These are phyloP conservation scores for Rutstroemia sp. DNA, from an alignment of 2,329 filamentous ascomycete genomes.

Conservation along the genomic window DNA sequence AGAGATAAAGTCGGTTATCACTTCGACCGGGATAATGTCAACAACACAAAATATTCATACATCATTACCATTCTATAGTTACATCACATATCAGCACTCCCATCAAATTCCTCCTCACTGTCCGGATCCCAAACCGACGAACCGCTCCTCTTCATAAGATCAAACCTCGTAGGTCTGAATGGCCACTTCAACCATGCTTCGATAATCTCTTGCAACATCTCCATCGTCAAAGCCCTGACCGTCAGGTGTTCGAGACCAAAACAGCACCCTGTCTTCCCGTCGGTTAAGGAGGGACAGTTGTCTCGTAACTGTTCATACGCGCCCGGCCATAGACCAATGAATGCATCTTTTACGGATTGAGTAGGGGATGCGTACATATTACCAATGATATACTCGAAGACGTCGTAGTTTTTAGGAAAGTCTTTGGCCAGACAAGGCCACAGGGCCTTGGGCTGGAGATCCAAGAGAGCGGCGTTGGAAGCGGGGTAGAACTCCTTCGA, in stretches of 20 bases:
- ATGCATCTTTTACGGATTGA: conserved; percentile 34
- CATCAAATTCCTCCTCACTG: not conserved
- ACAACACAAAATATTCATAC: too few relatives aligned
- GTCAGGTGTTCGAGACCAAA: conserved; percentile 34
- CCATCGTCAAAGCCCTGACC: conserved; percentile 42
- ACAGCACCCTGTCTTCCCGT: conserved; percentile 41
- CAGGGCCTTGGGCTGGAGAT: conserved; percentile 55
- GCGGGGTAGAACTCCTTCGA: conserved; percentile 61
- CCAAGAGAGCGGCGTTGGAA: conserved; percentile 50
- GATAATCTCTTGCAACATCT: conserved; percentile 51
- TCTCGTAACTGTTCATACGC: conserved; percentile 46
- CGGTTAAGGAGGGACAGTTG: conserved; percentile 41
- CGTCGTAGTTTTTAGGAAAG: conserved; percentile 34
- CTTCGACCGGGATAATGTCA: too few relatives aligned
- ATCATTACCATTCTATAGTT: not conserved
- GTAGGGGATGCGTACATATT: conserved; percentile 32
- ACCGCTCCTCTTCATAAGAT: conserved; percentile 35
- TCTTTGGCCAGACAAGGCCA: conserved; percentile 41
- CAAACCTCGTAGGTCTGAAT: conserved; percentile 55
- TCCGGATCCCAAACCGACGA: conserved; percentile 3
- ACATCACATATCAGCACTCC: not conserved
- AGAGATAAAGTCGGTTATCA: too few relatives aligned
- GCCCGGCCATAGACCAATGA: conserved; percentile 52
- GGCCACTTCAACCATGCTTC: conserved; percentile 60
- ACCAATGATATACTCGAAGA: conserved; percentile 45